phyloP scores from a whole-genome alignment of 352 stramenopile species.

The Phytophthora podocarpi region DNA sequence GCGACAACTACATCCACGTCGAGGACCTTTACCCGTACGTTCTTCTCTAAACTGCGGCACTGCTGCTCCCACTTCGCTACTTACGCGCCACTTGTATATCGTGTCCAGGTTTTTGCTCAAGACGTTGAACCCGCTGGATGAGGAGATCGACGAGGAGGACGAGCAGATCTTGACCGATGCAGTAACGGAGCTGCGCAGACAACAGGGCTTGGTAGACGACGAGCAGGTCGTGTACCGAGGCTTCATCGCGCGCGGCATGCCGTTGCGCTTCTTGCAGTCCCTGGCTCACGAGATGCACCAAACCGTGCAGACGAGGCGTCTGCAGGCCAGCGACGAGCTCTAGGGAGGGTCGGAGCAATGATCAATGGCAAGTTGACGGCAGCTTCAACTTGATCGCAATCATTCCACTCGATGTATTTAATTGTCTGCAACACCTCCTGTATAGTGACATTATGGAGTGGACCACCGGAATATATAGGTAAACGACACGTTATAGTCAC shows the following conservation, averaged over 20 bases:
- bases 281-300: constrained; percentile 60
- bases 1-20: constrained; percentile 56
- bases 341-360: constrained; percentile 15
- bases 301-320: constrained; percentile 33
- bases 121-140: constrained; percentile 61
- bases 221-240: constrained; percentile 51
- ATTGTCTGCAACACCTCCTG: no score
- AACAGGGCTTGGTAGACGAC: constrained; percentile 54
- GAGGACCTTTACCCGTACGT: constrained; percentile 57
- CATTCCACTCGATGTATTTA: no score
- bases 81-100: neutral
- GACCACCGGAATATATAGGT: constrained; percentile 10
- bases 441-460: constrained; percentile 1
- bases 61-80: neutral
- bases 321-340: constrained; percentile 39
- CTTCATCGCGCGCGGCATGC: constrained; percentile 61
- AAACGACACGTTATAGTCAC: neutral
- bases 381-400: constrained; percentile 19
- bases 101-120: constrained; percentile 50
- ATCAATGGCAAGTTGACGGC: constrained; percentile 10
- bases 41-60: neutral
- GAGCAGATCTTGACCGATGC: constrained; percentile 40
- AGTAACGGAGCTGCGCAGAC: constrained; percentile 35
- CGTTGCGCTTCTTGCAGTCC: constrained; percentile 50
- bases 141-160: constrained; percentile 54